Percentiles rank a stretch among this genome's conserved stretches.
These are phyloP conservation scores for Hydnum rufescens DNA, from an alignment of 768 basidiomycete species.

Conservation along the genomic window DNA sequence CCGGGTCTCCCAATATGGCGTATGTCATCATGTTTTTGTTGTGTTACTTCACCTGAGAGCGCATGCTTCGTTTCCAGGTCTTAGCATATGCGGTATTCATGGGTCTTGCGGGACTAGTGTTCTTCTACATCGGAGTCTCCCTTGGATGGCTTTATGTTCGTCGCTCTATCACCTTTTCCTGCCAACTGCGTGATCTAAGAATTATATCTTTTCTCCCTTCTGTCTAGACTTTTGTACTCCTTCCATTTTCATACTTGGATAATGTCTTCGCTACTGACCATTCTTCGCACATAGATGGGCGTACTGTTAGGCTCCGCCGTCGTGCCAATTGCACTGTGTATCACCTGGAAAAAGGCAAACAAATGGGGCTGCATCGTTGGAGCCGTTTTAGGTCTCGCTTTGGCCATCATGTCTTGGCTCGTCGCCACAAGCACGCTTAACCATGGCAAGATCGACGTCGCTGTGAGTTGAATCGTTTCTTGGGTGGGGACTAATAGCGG, in stretches of 20 bases:
- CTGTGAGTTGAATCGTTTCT: conserved; percentile 4
- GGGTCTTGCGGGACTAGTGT: conserved; percentile 66
- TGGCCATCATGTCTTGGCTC: conserved; percentile 68
- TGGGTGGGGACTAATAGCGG: neutral
- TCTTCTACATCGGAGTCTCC: conserved; percentile 77
- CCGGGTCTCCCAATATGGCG: conserved; percentile 46
- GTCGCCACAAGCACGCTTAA: conserved; percentile 59
- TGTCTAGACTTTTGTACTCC: conserved; percentile 33
- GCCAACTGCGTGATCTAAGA: neutral
- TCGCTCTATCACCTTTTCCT: conserved; percentile 8
- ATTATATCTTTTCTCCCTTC: neutral
- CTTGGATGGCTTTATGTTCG: conserved; percentile 87
- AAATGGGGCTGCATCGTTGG: conserved; percentile 69
- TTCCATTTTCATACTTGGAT: neutral
- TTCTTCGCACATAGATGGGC: conserved; percentile 35
- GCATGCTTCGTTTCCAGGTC: conserved; percentile 24
- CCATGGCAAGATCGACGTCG: conserved; percentile 47
- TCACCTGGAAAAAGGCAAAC: conserved; percentile 75
- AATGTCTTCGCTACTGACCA: neutral
- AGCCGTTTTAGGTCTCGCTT: conserved; percentile 43
- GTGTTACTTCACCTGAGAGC: neutral
- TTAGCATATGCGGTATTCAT: conserved; percentile 53
- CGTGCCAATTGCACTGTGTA: conserved; percentile 66
- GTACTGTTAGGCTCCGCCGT: conserved; percentile 72
- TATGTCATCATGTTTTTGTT: conserved; percentile 15